These are phyloP conservation scores for Fusarium sp. DNA, from an alignment of 2,329 filamentous ascomycete species.

Conservation along the genomic window DNA sequence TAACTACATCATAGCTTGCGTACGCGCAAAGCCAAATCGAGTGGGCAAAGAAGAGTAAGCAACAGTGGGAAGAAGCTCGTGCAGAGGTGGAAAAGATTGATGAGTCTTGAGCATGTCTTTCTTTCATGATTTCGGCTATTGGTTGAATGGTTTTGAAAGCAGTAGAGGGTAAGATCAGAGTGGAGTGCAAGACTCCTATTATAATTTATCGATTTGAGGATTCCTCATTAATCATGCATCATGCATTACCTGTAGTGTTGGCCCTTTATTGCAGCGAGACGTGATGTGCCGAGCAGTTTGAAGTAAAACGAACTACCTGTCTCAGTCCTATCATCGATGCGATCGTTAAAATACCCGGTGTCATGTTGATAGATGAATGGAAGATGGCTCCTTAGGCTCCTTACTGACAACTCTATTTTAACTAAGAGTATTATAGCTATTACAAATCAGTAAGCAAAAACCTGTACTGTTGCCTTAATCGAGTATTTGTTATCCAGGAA, in stretches of 20 bases:
- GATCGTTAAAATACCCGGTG: neutral
- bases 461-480: no score
- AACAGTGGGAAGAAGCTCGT: constrained; percentile 92
- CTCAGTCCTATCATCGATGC: neutral
- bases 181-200: constrained; percentile 24
- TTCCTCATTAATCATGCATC: neutral
- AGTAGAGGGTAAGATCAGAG: constrained; percentile 20
- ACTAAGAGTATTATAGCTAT: no score
- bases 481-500: no score
- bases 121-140: constrained; percentile 4
- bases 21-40: constrained; percentile 94
- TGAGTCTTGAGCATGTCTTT: constrained; percentile 57
- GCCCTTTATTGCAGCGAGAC: neutral
- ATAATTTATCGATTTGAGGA: constrained; percentile 35
- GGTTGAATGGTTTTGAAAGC: constrained; percentile 16
- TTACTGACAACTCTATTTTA: no score
- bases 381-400: no score
- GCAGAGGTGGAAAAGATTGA: constrained; percentile 91
- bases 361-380: neutral
- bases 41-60: constrained; percentile 90
- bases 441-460: no score
- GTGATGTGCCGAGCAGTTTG: neutral
- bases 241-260: neutral
- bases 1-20: constrained; percentile 72
- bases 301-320: neutral